phyloP scores from a whole-genome alignment of 1,139 yeast genomes.

The Blastobotrys persicus region DNA sequence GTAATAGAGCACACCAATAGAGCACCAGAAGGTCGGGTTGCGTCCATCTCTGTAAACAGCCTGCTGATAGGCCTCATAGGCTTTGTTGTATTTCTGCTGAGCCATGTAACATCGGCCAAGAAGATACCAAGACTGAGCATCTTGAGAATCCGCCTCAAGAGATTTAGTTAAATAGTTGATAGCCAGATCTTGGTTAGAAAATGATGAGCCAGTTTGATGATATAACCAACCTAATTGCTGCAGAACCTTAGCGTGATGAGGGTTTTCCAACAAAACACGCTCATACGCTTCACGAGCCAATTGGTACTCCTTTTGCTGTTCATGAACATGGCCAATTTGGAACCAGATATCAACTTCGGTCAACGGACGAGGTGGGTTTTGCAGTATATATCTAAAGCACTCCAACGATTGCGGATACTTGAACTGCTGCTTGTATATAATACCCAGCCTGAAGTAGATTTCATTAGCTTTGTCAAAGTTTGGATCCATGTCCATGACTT shows the following conservation, averaged over 20 bases:
- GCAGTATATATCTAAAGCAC: slow-evolving; percentile 87
- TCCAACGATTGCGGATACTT: slow-evolving; percentile 84
- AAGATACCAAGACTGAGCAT: slow-evolving; percentile 97
- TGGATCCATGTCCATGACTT: slow-evolving; percentile 93
- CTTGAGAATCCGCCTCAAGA: slow-evolving; percentile 81
- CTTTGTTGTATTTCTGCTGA: slow-evolving; percentile 89
- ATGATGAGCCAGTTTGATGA: slow-evolving; percentile 72
- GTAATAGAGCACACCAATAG: slow-evolving; percentile 93
- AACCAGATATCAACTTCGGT: slow-evolving; percentile 98
- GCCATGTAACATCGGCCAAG: slow-evolving; percentile 97
- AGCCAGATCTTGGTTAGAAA: slow-evolving; percentile 81
- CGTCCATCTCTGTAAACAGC: slow-evolving; percentile 96
- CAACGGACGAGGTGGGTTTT: slow-evolving; percentile 91
- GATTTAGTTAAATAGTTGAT: slow-evolving; percentile 79
- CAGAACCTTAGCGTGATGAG: slow-evolving; percentile 91
- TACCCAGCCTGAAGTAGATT: slow-evolving; percentile 94
- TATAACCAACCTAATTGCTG: slow-evolving; percentile 95
- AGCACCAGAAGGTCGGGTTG: slow-evolving; percentile 98
- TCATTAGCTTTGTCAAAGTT: slow-evolving; percentile 95
- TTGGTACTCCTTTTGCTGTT: slow-evolving; percentile 86
- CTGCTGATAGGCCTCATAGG: slow-evolving; percentile 97
- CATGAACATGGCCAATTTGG: slow-evolving; percentile 93
- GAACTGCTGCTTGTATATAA: slow-evolving; percentile 91
- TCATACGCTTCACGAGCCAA: slow-evolving; percentile 96
- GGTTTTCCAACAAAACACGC: slow-evolving; percentile 82